These are phyloP conservation scores for Paecilomyces fulvus DNA, from an alignment of 2,329 filamentous ascomycete species.

Conservation along the genomic window DNA sequence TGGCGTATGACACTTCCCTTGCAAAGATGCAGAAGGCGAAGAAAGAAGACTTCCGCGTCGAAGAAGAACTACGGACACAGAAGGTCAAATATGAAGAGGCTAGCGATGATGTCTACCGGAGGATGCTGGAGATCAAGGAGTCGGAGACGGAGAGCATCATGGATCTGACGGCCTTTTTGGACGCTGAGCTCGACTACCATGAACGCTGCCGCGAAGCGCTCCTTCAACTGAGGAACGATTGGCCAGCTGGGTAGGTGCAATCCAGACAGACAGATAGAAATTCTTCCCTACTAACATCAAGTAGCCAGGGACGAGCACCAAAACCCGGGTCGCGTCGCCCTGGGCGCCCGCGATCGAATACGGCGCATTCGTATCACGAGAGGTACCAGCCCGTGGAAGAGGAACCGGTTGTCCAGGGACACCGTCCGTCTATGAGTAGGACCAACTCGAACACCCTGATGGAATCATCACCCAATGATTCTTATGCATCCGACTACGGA, in stretches of 20 bases:
- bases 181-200: conserved; percentile 83
- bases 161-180: conserved; percentile 73
- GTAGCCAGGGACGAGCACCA: conserved; percentile 17
- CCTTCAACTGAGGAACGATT: conserved; percentile 58
- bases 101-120: conserved; percentile 78
- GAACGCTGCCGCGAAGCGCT: conserved; percentile 84
- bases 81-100: conserved; percentile 96
- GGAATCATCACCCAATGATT: conserved; percentile 33
- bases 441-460: conserved; percentile 26
- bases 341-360: conserved; percentile 53
- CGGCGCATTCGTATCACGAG: conserved; percentile 55
- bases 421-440: conserved; percentile 43
- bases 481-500: conserved; percentile 32
- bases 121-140: conserved; percentile 96
- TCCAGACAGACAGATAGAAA: neutral
- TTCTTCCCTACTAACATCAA: conserved; percentile 8
- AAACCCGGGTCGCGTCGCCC: conserved; percentile 32
- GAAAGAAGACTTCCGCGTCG: conserved; percentile 84
- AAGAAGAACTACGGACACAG: conserved; percentile 83
- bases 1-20: conserved; percentile 84
- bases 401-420: conserved; percentile 43
- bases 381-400: conserved; percentile 51
- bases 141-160: conserved; percentile 73
- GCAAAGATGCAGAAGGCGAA: conserved; percentile 89
- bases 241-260: conserved; percentile 51